Evolutionary conservation across 495 filamentous ascomycete genomes (phyloP).

Genomic region (Amphirosellinia nigrospora): DNA sequence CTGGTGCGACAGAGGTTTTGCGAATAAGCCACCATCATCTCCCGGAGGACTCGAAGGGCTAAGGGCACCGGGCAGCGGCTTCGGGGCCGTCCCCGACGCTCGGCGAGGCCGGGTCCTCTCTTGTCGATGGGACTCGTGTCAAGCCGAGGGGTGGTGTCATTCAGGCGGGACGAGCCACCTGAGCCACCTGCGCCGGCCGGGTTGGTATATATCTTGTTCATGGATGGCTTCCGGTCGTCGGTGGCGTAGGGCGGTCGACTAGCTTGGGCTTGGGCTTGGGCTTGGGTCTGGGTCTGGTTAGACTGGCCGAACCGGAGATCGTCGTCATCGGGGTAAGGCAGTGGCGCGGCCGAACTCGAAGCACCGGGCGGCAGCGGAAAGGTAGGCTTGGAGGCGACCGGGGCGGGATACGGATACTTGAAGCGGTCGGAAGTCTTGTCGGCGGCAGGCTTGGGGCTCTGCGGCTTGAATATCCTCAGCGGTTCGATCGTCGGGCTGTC

Average conservation of each 20-base stretch:
- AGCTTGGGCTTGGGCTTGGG: too few relatives aligned
- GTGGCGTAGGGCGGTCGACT: slow-evolving; percentile 53
- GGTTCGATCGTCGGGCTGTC: slow-evolving; percentile 80
- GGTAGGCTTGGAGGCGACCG: slow-evolving; percentile 50
- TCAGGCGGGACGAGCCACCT: slow-evolving; percentile 38
- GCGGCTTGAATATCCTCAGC: slow-evolving; percentile 80
- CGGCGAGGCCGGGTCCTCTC: slow-evolving; percentile 63
- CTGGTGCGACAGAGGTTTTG: slow-evolving; percentile 53
- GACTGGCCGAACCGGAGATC: slow-evolving; percentile 48
- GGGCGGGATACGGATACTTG: slow-evolving; percentile 59
- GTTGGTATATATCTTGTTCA: slow-evolving; percentile 44
- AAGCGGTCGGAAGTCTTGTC: slow-evolving; percentile 50
- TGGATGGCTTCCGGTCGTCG: slow-evolving; percentile 47
- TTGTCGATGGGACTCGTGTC: slow-evolving; percentile 57
- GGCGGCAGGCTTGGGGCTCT: slow-evolving; percentile 57
- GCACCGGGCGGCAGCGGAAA: slow-evolving; percentile 67
- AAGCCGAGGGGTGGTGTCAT: slow-evolving; percentile 52
- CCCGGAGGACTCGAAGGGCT: slow-evolving; percentile 74
- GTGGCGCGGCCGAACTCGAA: slow-evolving; percentile 66
- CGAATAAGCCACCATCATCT: slow-evolving; percentile 75
- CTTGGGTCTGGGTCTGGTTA: too few relatives aligned
- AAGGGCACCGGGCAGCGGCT: slow-evolving; percentile 64
- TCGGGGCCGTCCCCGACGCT: slow-evolving; percentile 74
- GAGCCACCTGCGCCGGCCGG: slow-evolving; percentile 44
- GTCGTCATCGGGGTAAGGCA: slow-evolving; percentile 82